Evolutionary conservation across 2,329 filamentous ascomycete species (phyloP), one percentile per base, ranked within the genome.

Genomic region (Macrophomina pseudophaseolina): DNA sequence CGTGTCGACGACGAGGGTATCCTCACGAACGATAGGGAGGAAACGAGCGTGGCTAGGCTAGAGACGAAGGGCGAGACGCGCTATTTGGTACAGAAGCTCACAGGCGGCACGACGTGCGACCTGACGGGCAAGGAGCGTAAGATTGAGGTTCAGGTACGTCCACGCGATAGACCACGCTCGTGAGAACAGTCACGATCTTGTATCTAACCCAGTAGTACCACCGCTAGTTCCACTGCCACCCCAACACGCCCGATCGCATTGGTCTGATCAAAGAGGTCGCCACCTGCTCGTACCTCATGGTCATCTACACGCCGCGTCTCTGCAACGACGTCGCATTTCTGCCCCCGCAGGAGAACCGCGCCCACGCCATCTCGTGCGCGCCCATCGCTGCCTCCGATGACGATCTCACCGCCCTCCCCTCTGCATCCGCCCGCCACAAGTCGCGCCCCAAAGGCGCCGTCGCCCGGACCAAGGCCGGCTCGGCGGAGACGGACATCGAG

Each of bases 261-360:
- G 90, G 90, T 51, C 93, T 92, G 88, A 96, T 97, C 79, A 97
- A 97, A 78, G 94, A 97, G 77, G 88, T 94, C 1, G 91, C 90
- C 2, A 97, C 93, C 11, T 97, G 94, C 80, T 88, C 92, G 12
- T 97, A 97, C 75, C 84, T 97, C 64, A 97, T 97, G 93, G 88
- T 97, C 38, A 87, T 97, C 69, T 91, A 97, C 75, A 97, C 94
- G 0, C 92, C 93, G 0, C 89, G 93, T 0, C 87, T 97, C 12
- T 97, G 94, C 80, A 88, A 90, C 74, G 94, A 97, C 71, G 87
- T 92, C 9, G 93, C 93, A 9, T 97, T 97, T 76, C 82, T 91
- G 64, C 93, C 94, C 0, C 92, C 93, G 0, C 88, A 91, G 72
- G 90, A 92, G 69, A 90, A 91, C 65, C 87, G 87, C 67, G 89